Percentiles rank a stretch among this genome's conserved stretches.
Evolutionary conservation across 257 asterid genomes (phyloP).

Genomic region (Plantago elongata): DNA sequence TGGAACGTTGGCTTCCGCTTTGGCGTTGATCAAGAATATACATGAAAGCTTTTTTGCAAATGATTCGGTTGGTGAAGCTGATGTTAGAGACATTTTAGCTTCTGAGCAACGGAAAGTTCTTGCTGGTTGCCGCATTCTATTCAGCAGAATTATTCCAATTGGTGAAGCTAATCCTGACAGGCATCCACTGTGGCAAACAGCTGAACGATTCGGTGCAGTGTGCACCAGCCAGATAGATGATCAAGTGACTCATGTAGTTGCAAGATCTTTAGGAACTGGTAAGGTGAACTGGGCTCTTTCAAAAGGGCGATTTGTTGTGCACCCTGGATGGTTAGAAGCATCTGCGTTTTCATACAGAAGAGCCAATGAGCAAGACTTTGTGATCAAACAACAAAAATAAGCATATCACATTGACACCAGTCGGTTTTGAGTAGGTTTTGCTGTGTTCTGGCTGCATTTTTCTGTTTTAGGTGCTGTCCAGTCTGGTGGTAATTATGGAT

Average conservation of each 20-base stretch:
- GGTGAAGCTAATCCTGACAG: slow-evolving; percentile 86
- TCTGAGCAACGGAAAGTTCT: slow-evolving; percentile 74
- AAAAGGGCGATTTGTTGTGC: slow-evolving; percentile 69
- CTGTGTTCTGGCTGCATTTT: too few relatives aligned
- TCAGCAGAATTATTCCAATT: slow-evolving; percentile 90
- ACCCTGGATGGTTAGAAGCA: slow-evolving; percentile 99
- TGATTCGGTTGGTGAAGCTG: slow-evolving; percentile 69
- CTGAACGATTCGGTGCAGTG: slow-evolving; percentile 92
- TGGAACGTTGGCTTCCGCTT: slow-evolving; percentile 84
- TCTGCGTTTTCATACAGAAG: slow-evolving; percentile 88
- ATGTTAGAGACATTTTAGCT: slow-evolving; percentile 82
- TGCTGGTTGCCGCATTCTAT: slow-evolving; percentile 77
- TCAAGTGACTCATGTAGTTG: slow-evolving; percentile 95
- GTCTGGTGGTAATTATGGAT: too few relatives aligned
- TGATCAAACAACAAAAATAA: slow-evolving; percentile 50
- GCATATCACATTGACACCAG: not conserved
- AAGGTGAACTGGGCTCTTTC: slow-evolving; percentile 94
- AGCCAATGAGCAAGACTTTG: slow-evolving; percentile 84
- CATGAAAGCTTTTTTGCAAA: slow-evolving; percentile 63
- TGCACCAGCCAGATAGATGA: slow-evolving; percentile 81
- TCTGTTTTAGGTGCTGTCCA: too few relatives aligned
- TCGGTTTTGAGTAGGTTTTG: not conserved
- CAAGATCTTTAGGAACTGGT: slow-evolving; percentile 86
- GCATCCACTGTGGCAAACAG: slow-evolving; percentile 95
- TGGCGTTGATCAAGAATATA: slow-evolving; percentile 80